Base-by-base conservation (phyloP, 2,329 filamentous ascomycete species). In the Nakataea oryzae region DNA sequence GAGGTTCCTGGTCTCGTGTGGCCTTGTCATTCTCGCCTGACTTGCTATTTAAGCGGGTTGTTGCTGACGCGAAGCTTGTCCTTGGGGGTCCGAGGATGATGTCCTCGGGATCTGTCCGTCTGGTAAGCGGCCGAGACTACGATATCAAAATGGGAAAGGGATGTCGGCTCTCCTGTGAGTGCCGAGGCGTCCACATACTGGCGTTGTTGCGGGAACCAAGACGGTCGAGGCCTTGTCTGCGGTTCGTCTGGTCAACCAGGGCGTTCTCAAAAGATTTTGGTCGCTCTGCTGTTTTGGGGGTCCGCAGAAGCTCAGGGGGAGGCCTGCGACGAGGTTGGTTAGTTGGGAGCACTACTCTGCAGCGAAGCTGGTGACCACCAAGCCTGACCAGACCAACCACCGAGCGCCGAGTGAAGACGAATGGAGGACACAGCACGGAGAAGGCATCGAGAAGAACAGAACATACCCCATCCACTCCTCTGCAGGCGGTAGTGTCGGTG, bases 381-480 rank as follows among this genome's bases (percentile, higher is more conserved):
- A 9, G 41, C 6, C 21, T 9, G 41, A 9, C 21, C 9, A n/a
- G 17, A n/a, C 41, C 41, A 11, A n/a, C 41, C 21, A 50, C 41
- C 41, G 21, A 50, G 41, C 17, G 4, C 7, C 41, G 41, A 8
- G 11, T 50, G 17, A 3, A 50, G 41, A n/a, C 41, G 8, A 50
- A 24, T 24, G 21, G 41, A 4, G 5, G 24, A n/a, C 6, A 9
- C 21, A 50, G n/a, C n/a, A 50, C 17, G 21, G 1, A 9, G 17
- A 27, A 60, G 9, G 21, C 12, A 9, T 55, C 28, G 9, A 60
- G 62, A 50, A 61, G 64, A 60, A 65, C 58, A 60, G 59, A 55
- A 55, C 84, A 72, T 80, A 96, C 89, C 93, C 92, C 91, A 97
- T 96, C 93, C 93, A 97, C 79, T 96, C 91, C 77, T 96, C 91